Conservation (phyloP, 164 flowering plant species). For the Cinnamomum micranthum region DNA sequence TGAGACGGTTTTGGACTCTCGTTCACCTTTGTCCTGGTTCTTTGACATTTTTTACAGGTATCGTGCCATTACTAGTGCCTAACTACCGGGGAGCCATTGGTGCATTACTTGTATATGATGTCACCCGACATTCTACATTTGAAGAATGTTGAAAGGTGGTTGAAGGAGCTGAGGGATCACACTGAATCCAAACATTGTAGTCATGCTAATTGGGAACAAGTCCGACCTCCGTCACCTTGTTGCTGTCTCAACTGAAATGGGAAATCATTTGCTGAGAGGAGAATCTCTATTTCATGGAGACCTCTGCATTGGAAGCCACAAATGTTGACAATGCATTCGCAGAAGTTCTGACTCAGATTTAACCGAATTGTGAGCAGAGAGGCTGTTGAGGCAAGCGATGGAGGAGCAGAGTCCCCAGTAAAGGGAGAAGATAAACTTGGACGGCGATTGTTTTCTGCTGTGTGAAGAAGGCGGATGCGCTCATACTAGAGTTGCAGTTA, state of each 20-base stretch:
- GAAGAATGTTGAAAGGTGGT: slow-evolving; percentile 78
- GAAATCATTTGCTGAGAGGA: slow-evolving; percentile 70
- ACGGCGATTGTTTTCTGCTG: slow-evolving; percentile 48
- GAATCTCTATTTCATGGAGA: slow-evolving; percentile 83
- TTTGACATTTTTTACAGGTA: slow-evolving; percentile 35
- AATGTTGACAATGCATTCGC: slow-evolving; percentile 73
- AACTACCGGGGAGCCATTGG: slow-evolving; percentile 81
- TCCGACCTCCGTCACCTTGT: slow-evolving; percentile 75
- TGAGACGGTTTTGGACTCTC: neutral
- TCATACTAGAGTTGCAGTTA: slow-evolving; percentile 41
- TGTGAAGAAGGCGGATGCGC: slow-evolving; percentile 53
- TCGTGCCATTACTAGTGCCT: slow-evolving; percentile 85
- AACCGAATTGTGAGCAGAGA: slow-evolving; percentile 65
- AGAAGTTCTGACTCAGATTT: slow-evolving; percentile 73
- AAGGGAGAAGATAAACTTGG: slow-evolving; percentile 55
- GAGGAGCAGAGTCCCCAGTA: slow-evolving; percentile 41
- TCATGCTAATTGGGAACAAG: slow-evolving; percentile 80
- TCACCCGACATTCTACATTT: slow-evolving; percentile 69
- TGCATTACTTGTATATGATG: slow-evolving; percentile 70
- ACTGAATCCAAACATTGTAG: slow-evolving; percentile 79
- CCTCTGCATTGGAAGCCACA: slow-evolving; percentile 74
- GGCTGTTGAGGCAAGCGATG: slow-evolving; percentile 57
- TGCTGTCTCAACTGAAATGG: slow-evolving; percentile 69
- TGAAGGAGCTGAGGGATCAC: slow-evolving; percentile 72
- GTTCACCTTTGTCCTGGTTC: neutral